Base-by-base conservation (phyloP, 306 rosid species). In the Begonia peltatifolia region DNA sequence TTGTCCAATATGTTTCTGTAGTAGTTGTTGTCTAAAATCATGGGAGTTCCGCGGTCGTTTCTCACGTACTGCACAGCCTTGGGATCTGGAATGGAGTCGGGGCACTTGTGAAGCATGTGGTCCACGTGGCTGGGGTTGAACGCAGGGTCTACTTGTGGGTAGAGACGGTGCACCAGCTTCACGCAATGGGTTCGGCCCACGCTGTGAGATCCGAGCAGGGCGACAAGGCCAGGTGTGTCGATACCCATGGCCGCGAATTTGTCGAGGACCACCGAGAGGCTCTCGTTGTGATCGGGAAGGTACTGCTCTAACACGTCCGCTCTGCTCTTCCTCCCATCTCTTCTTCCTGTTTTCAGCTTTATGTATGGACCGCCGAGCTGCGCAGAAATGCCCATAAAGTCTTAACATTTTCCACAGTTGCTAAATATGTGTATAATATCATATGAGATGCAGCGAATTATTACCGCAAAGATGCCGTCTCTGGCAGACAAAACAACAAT, bases 221-320 rank as follows among this genome's bases (percentile, higher is more conserved):
- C 87, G 54, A 90, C 97, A 2, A 90, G 69, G 8, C 95, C 95
- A 5, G 97, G 92, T 11, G 97, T 83, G 65, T 86, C 71, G 50
- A 90, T 76, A 50, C 95, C 95, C 62, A 90, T 83, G 71, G 76
- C 71, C 59, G 79, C 79, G 71, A 90, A 90, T 57, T 78, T 78
- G 7, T 83, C 95, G 71, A 90, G 97, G 25, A 90, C 97, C 47
- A 71, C 61, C 54, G 95, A 78, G 66, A 90, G 85, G 76, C 86
- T 83, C 43, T 90, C 97, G 43, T 90, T 90, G 85, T 90, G 97
- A 68, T 90, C 97, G 47, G 97, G 97, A 13, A 90, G 94, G 72
- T 71, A 90, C 14, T 71, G 50, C 68, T 90, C 97, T n/a, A 90
- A 69, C 44, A 83, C 68, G 9, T 83, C 94, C 6, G 89, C 92